These are phyloP conservation scores for Capsicum rhomboideum DNA, from an alignment of 257 asterid genomes.

Conservation along the genomic window DNA sequence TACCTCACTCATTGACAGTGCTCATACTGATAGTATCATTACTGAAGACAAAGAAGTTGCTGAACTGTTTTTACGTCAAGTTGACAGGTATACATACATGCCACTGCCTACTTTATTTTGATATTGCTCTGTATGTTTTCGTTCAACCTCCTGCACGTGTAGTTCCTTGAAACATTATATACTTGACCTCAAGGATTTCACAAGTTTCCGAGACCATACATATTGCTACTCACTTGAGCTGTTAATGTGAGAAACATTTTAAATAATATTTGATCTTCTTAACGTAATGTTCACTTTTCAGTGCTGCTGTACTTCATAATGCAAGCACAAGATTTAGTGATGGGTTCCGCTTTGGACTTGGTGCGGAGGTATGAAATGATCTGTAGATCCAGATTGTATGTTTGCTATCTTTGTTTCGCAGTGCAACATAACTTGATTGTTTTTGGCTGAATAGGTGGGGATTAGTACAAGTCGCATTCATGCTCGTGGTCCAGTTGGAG, in stretches of 20 bases:
- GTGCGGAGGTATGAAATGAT: conserved; percentile 60
- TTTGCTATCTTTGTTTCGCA: background rate
- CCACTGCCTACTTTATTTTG: background rate
- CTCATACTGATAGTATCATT: conserved; percentile 83
- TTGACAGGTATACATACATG: conserved; percentile 38
- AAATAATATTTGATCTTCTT: background rate
- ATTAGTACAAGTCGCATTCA: conserved; percentile 93
- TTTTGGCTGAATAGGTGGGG: conserved; percentile 59
- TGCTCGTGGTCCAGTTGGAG: conserved; percentile 99
- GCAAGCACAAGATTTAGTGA: conserved; percentile 91
- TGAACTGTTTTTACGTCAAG: conserved; percentile 57
- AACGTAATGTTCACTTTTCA: conserved; percentile 13
- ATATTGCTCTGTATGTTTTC: background rate
- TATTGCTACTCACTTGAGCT: background rate
- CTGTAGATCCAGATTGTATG: background rate
- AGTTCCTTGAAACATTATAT: background rate
- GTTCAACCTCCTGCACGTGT: background rate
- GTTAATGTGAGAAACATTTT: background rate
- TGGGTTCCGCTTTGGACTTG: conserved; percentile 93
- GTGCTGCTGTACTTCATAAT: conserved; percentile 95
- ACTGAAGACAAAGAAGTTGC: conserved; percentile 74
- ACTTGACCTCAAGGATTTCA: background rate
- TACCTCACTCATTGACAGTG: conserved; percentile 43
- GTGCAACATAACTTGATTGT: background rate
- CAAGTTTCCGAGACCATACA: background rate